Evolutionary conservation across 164 flowering plant genomes (phyloP), one percentile per base, ranked within the genome.

Genomic region (Liquidambar formosana): DNA sequence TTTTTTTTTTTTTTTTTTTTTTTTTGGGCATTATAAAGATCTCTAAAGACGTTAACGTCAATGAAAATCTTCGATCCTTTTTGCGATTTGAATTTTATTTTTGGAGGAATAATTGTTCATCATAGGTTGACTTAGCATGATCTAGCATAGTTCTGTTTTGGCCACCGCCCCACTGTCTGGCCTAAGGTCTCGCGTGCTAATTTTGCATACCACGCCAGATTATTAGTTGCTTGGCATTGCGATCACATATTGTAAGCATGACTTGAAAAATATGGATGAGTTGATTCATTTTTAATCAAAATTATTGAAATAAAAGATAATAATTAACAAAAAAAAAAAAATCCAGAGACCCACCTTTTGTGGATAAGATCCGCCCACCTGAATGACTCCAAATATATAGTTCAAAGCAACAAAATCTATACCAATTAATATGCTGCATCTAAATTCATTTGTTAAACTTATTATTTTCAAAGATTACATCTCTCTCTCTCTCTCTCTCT

Each of bases 51-150:
- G 6, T 33, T 33, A 33, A 33, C n/a, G n/a, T 33, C 41, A 33
- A 33, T 6, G 6, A 33, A 2, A 33, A 2, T 33, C 41, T 33
- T 33, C 4, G 4, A 33, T 33, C 41, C 41, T 33, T 33, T 13
- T 15, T 49, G 53, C 8, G 53, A 5, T 49, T 15, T n/a, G n/a
- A n/a, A n/a, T 19, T 38, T 58, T 49, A 28, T 68, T 61, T 61
- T 10, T 52, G 46, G 59, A 66, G 63, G 75, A 64, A 79, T 77
- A 62, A 76, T 75, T 66, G 71, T 71, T 69, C 77, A 75, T 79
- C 69, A 79, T 78, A 66, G 70, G 58, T 65, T 72, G 76, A 54
- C 68, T 63, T 33, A 67, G 67, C 63, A 52, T 22, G 53, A 19
- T 19, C 18, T 18, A 18, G 16, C n/a, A 16, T 8, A 8, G n/a